Percentiles rank a stretch among this genome's conserved stretches.
phyloP scores from a whole-genome alignment of 1,139 yeast genomes.

The Geotrichum cucujoidarum region DNA sequence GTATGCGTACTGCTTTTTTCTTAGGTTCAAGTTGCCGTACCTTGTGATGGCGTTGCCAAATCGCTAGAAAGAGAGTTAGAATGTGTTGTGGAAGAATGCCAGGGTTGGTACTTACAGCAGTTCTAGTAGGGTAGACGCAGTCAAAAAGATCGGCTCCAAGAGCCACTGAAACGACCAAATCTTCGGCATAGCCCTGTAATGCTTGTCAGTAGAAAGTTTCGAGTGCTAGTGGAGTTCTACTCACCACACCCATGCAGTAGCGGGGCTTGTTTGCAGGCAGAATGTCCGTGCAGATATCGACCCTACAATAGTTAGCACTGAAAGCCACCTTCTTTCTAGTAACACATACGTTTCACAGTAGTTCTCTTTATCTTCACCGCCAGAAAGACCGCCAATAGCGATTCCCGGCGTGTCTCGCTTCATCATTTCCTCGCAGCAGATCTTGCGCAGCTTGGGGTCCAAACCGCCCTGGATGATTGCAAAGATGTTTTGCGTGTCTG shows the following conservation, averaged over 20 bases:
- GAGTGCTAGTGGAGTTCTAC: conserved; percentile 11
- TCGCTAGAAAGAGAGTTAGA: conserved; percentile 24
- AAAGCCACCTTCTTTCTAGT: too few species aligned
- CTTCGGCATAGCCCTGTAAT: conserved; percentile 42
- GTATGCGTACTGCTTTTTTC: conserved; percentile 34
- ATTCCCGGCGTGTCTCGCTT: conserved; percentile 45
- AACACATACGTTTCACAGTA: conserved; percentile 38
- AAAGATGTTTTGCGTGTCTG: conserved; percentile 42
- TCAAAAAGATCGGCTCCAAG: conserved; percentile 46
- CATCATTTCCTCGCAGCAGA: conserved; percentile 42
- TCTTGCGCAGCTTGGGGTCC: conserved; percentile 37
- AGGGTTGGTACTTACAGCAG: conserved; percentile 32
- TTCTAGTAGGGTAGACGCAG: conserved; percentile 45
- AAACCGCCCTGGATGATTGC: conserved; percentile 47
- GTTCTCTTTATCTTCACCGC: conserved; percentile 43
- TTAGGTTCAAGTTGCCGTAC: conserved; percentile 38
- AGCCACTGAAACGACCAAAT: conserved; percentile 43
- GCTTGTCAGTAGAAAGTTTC: too few species aligned
- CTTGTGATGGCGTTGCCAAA: conserved; percentile 44
- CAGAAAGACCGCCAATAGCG: conserved; percentile 45
- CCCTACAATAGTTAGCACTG: too few species aligned
- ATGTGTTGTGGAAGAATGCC: not conserved
- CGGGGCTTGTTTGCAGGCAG: conserved; percentile 43
- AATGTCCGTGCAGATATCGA: conserved; percentile 39
- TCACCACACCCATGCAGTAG: conserved; percentile 43